These are phyloP conservation scores for Suillus discolor DNA, from an alignment of 768 basidiomycete genomes.

Conservation along the genomic window DNA sequence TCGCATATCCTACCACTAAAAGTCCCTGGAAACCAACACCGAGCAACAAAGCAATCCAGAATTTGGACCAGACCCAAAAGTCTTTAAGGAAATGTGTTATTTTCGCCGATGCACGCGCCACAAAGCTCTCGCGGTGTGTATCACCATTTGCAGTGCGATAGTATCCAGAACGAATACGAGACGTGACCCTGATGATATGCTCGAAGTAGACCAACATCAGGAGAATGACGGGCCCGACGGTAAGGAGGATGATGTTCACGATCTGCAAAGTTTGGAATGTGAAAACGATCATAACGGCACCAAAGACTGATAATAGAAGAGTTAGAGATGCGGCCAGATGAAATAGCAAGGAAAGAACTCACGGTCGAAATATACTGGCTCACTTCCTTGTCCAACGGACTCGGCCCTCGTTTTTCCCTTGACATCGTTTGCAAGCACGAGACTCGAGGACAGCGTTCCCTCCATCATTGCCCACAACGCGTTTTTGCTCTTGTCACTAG, in stretches of 20 bases:
- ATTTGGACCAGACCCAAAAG: slow-evolving; percentile 55
- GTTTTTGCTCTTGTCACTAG: slow-evolving; percentile 44
- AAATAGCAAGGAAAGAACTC: slow-evolving; percentile 25
- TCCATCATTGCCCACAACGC: slow-evolving; percentile 85
- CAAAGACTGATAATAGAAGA: slow-evolving; percentile 52
- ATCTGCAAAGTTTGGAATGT: slow-evolving; percentile 51
- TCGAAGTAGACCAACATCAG: slow-evolving; percentile 45
- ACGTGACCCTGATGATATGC: slow-evolving; percentile 24
- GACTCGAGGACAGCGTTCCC: slow-evolving; percentile 54
- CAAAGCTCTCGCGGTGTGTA: slow-evolving; percentile 11
- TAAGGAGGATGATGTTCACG: slow-evolving; percentile 59
- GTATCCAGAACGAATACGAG: slow-evolving; percentile 19
- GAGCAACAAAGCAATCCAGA: slow-evolving; percentile 61
- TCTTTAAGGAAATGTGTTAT: slow-evolving; percentile 30
- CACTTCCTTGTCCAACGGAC: slow-evolving; percentile 24
- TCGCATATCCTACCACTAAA: slow-evolving; percentile 50
- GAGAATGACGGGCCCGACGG: slow-evolving; percentile 62
- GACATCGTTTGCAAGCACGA: slow-evolving; percentile 50
- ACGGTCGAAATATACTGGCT: slow-evolving; percentile 76
- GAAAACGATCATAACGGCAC: slow-evolving; percentile 54
- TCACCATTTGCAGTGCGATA: slow-evolving; percentile 6
- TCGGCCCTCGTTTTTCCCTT: slow-evolving; percentile 17
- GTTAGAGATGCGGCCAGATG: background rate
- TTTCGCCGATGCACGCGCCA: slow-evolving; percentile 24
- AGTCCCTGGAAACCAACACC: slow-evolving; percentile 47